These are phyloP conservation scores for Coemansia sp. DNA, from an alignment of 192 early-diverging fungal species.

Conservation along the genomic window DNA sequence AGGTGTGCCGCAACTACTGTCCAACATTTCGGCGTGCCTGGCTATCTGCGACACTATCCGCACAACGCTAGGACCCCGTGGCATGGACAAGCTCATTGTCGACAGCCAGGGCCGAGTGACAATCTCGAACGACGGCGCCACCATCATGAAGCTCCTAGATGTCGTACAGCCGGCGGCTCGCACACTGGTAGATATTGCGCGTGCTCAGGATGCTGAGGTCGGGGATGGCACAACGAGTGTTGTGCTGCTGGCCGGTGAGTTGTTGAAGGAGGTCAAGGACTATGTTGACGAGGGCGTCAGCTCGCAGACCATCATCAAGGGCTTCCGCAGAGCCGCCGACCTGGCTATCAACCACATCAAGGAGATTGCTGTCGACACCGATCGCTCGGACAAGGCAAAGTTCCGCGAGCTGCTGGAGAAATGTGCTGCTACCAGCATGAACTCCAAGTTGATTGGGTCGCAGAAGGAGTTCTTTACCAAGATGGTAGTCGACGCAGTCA, in stretches of 20 bases:
- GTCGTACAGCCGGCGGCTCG: constrained; percentile 98
- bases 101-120: constrained; percentile 89
- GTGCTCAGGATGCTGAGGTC: constrained; percentile 98
- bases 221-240: constrained; percentile 99
- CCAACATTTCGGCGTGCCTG: constrained; percentile 95
- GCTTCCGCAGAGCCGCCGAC: constrained; percentile 89
- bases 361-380: constrained; percentile 86
- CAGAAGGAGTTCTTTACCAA: constrained; percentile 97
- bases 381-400: constrained; percentile 75
- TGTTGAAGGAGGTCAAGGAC: constrained; percentile 91
- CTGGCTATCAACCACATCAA: constrained; percentile 91
- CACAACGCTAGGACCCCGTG: constrained; percentile 95
- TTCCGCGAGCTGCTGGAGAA: constrained; percentile 90
- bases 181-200: constrained; percentile 96
- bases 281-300: constrained; percentile 94
- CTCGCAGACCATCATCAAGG: constrained; percentile 93
- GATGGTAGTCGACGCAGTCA: constrained; percentile 97
- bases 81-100: constrained; percentile 99
- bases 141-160: constrained; percentile 96
- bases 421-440: constrained; percentile 98
- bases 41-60: constrained; percentile 94
- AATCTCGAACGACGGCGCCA: constrained; percentile 99
- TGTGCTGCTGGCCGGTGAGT: constrained; percentile 93
- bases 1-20: constrained; percentile 94
- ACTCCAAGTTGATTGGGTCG: constrained; percentile 94